Percentiles rank a stretch among this genome's conserved stretches.
Evolutionary conservation across 805 yeast species (phyloP).

Genomic region (Nakazawaea siamensis): DNA sequence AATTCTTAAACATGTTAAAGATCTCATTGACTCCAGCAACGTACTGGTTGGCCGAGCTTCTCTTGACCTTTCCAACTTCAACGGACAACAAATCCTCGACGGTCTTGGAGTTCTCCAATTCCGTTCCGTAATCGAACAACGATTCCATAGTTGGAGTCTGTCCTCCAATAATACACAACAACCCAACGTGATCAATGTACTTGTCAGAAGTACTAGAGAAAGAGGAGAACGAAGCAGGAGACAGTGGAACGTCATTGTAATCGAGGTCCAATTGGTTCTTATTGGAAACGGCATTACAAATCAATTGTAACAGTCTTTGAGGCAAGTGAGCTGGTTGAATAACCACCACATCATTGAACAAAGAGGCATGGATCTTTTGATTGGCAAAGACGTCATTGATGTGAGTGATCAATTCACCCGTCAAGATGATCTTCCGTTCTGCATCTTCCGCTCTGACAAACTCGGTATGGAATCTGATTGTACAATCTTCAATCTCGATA

Average conservation of each 20-base stretch:
- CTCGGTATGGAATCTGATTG: constrained; percentile 71
- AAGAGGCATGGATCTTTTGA: constrained; percentile 67
- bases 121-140: constrained; percentile 45
- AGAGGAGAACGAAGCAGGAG: constrained; percentile 15
- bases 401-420: constrained; percentile 83
- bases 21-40: constrained; percentile 67
- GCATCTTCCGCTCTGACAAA: constrained; percentile 48
- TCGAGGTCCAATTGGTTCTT: constrained; percentile 10
- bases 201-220: constrained; percentile 11
- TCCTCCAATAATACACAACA: constrained; percentile 56
- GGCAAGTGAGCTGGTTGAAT: constrained; percentile 61
- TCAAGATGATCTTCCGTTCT: constrained; percentile 55
- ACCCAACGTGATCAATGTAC: constrained; percentile 21
- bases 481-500: constrained; percentile 66
- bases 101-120: constrained; percentile 24
- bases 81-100: constrained; percentile 49
- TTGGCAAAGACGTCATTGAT: constrained; percentile 67
- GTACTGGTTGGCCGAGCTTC: constrained; percentile 54
- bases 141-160: constrained; percentile 65
- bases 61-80: constrained; percentile 43
- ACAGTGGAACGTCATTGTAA: constrained; percentile 13
- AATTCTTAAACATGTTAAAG: constrained; percentile 35
- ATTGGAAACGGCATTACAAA: constrained; percentile 31
- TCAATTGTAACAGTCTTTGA: constrained; percentile 44
- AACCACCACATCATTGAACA: constrained; percentile 59